These are phyloP conservation scores for Heliamphora pulchella DNA, from an alignment of 179 eudicot species.

Conservation along the genomic window DNA sequence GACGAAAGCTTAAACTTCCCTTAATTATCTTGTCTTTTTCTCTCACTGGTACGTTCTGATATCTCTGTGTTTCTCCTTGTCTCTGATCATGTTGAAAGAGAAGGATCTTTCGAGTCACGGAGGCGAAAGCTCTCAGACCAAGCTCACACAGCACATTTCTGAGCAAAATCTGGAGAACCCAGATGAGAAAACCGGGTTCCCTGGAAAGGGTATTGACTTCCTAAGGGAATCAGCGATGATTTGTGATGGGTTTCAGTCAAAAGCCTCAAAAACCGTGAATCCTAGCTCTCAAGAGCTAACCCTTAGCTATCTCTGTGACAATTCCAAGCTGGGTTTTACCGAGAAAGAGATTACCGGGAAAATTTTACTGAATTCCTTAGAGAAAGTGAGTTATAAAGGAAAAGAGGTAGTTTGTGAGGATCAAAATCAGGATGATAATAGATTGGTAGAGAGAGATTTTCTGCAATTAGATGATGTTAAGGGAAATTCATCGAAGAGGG, in stretches of 20 bases:
- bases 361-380: conserved; percentile 30
- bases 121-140: conserved; percentile 18
- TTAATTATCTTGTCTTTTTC: not conserved
- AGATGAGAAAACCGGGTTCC: conserved; percentile 35
- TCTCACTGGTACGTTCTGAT: conserved; percentile 10
- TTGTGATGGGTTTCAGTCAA: conserved; percentile 32
- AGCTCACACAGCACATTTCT: not conserved
- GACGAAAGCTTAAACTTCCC: conserved; percentile 8
- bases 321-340: conserved; percentile 34
- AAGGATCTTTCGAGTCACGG: conserved; percentile 27
- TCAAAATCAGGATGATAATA: conserved; percentile 29
- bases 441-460: conserved; percentile 77
- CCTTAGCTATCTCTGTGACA: conserved; percentile 63
- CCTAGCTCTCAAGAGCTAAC: conserved; percentile 60
- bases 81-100: conserved; percentile 25
- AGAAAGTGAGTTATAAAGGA: conserved; percentile 47
- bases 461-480: conserved; percentile 47
- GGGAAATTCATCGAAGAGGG: conserved; percentile 43
- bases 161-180: conserved; percentile 27
- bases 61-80: not conserved
- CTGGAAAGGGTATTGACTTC: conserved; percentile 38
- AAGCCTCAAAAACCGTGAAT: conserved; percentile 29
- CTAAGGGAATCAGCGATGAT: conserved; percentile 27
- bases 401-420: conserved; percentile 45
- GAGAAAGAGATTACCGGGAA: conserved; percentile 35